phyloP scores from a whole-genome alignment of 2,329 filamentous ascomycete genomes.

The Aspergillus fumigatus region DNA sequence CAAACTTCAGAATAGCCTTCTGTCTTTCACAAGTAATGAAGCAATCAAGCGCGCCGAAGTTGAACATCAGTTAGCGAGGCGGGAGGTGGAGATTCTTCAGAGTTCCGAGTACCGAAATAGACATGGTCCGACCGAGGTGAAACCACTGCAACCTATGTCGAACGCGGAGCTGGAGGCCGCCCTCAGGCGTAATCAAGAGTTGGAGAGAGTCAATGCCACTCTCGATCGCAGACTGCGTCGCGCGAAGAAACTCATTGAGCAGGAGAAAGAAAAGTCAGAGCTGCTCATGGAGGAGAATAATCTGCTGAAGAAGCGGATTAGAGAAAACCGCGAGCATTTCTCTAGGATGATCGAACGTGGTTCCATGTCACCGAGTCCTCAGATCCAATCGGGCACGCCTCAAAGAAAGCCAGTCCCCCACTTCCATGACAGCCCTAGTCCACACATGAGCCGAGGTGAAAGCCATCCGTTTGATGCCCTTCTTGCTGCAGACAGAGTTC shows the following conservation, averaged over 20 bases:
- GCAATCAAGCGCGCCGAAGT: conserved; percentile 82
- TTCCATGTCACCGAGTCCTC: conserved; percentile 59
- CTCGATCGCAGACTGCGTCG: conserved; percentile 63
- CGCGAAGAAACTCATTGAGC: conserved; percentile 73
- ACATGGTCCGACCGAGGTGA: conserved; percentile 49
- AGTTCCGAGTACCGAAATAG: conserved; percentile 66
- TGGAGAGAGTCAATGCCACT: conserved; percentile 61
- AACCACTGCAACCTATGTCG: conserved; percentile 36
- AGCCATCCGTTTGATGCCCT: conserved; percentile 70
- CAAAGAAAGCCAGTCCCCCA: conserved; percentile 39
- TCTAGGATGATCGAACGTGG: conserved; percentile 73
- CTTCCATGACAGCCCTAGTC: conserved; percentile 37
- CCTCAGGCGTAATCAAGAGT: conserved; percentile 58
- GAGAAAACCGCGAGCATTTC: conserved; percentile 84
- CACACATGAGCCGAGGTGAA: conserved; percentile 44
- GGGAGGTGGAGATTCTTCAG: conserved; percentile 80
- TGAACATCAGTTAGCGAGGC: conserved; percentile 85
- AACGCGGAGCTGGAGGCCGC: conserved; percentile 56
- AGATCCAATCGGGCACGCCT: conserved; percentile 44
- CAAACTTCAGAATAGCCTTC: conserved; percentile 82
- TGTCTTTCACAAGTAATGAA: conserved; percentile 78
- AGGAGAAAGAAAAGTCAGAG: conserved; percentile 69
- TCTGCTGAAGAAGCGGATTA: conserved; percentile 74
- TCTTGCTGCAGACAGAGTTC: conserved; percentile 67
- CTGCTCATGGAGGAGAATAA: conserved; percentile 70